Evolutionary conservation across 1,284 basidiomycete species (phyloP), one percentile per base, ranked within the genome.

Genomic region (Pascua sp.): DNA sequence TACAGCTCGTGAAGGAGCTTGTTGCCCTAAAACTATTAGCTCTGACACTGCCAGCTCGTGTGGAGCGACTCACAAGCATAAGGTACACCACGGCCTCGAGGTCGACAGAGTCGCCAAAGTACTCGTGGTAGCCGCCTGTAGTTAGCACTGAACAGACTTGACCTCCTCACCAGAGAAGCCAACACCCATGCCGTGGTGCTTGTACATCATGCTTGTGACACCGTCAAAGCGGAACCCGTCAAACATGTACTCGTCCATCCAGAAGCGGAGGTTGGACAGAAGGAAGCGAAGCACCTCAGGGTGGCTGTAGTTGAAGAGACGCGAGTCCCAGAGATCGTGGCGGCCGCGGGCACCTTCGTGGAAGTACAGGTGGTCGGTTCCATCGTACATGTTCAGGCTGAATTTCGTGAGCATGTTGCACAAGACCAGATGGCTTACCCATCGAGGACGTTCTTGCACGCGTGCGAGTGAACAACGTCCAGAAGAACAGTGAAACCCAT

Each of bases 201-300:
- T 80, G 78, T 98, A 98, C 88, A 98, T 93, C 91, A 98, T 98
- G 69, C 91, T 95, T 5, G 95, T 98, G 44, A 98, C 95, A 43
- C 95, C 95, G 67, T 98, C 95, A 73, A 98, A 98, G 47, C 95
- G 81, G 85, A 98, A 98, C 5, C 95, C 95, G 68, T 98, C 95
- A 72, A 98, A 98, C 66, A 85, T 85, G 77, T 90, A 98, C 70
- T 92, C 89, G 60, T 98, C 94, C 79, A 98, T 86, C 82, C 88
- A 98, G 81, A 88, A 98, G 40, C 94, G 85, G 50, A 98, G 80
- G 76, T 98, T 98, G 73, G 91, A 94, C 63, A 98, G 79, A 53
- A 98, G 79, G 83, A 98, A 98, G 24, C 95, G 84, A 37, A 97
- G 78, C 17, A 98, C 95, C 76, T 98, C 95, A 71, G 97, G 90